A percentile compares a stretch with the other conserved stretches of the same genome.
Evolutionary conservation across 257 asterid genomes (phyloP).

Genomic region (Mitragyna speciosa): DNA sequence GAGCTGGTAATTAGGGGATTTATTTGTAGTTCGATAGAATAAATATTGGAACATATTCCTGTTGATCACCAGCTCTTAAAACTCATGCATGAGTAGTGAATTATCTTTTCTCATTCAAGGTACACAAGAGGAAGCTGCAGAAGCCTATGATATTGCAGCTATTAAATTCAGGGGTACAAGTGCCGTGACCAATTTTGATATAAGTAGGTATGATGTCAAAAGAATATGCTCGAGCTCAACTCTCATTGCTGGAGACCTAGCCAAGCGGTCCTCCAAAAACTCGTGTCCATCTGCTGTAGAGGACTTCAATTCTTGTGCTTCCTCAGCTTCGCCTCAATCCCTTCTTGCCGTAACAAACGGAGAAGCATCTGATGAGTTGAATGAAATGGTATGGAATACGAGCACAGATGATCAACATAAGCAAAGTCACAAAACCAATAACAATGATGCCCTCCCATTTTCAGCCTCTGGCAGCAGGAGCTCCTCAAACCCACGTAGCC

Average conservation of each 20-base stretch:
- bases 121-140: conserved; percentile 91
- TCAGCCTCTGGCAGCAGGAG: conserved; percentile 21
- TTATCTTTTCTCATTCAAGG: conserved; percentile 32
- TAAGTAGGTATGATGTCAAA: conserved; percentile 66
- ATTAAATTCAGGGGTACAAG: conserved; percentile 78
- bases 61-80: no score
- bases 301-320: conserved; percentile 51
- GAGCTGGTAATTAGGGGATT: no score
- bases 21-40: no score
- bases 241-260: conserved; percentile 64
- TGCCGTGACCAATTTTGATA: conserved; percentile 82
- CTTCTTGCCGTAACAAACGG: conserved; percentile 42
- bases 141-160: conserved; percentile 84
- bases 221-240: conserved; percentile 80
- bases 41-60: no score
- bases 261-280: conserved; percentile 60
- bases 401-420: conserved; percentile 17
- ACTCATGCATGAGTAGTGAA: neutral
- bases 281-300: conserved; percentile 27
- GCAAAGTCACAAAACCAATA: conserved; percentile 4
- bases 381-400: conserved; percentile 48
- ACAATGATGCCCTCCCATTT: conserved; percentile 2
- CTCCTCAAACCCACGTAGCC: conserved; percentile 28
- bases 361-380: conserved; percentile 35
- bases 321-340: conserved; percentile 47